phyloP scores from a whole-genome alignment of 345 rosid species.

The Mercurialis annua region DNA sequence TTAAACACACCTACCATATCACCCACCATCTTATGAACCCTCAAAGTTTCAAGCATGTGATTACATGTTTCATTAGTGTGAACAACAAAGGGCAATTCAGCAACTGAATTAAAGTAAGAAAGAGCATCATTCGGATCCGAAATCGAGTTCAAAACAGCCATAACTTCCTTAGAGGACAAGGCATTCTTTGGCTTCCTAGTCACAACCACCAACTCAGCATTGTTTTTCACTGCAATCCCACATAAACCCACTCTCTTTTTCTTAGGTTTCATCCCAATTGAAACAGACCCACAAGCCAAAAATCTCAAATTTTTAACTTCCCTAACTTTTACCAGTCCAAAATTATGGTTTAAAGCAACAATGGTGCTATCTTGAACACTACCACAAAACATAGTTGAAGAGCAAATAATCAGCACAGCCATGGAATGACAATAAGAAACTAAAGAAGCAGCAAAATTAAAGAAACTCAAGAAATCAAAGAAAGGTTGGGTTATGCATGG shows the following conservation, averaged over 20 bases:
- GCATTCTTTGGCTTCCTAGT: slow-evolving; percentile 30
- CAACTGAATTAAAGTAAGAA: slow-evolving; percentile 59
- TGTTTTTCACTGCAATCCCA: slow-evolving; percentile 31
- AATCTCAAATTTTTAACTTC: slow-evolving; percentile 35
- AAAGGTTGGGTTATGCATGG: not conserved
- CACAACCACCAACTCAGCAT: slow-evolving; percentile 27
- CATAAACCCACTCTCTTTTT: slow-evolving; percentile 34
- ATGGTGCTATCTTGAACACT: slow-evolving; percentile 19
- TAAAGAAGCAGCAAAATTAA: slow-evolving; percentile 3
- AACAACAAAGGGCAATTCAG: slow-evolving; percentile 39
- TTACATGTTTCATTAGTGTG: slow-evolving; percentile 74
- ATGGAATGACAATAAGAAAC: slow-evolving; percentile 19
- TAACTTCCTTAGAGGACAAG: slow-evolving; percentile 48
- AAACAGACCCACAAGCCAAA: slow-evolving; percentile 27
- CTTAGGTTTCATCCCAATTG: slow-evolving; percentile 35
- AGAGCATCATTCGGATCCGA: slow-evolving; percentile 54
- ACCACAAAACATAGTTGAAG: slow-evolving; percentile 39
- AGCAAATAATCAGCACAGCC: slow-evolving; percentile 46
- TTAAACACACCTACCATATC: slow-evolving; percentile 72
- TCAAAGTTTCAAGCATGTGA: slow-evolving; percentile 72
- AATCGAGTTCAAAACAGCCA: slow-evolving; percentile 43
- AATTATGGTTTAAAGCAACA: slow-evolving; percentile 21
- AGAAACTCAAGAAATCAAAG: not conserved
- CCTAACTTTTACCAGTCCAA: slow-evolving; percentile 19
- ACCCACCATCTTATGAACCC: slow-evolving; percentile 48